These are phyloP conservation scores for Aspergillus candidus DNA, from an alignment of 2,329 filamentous ascomycete species.

Conservation along the genomic window DNA sequence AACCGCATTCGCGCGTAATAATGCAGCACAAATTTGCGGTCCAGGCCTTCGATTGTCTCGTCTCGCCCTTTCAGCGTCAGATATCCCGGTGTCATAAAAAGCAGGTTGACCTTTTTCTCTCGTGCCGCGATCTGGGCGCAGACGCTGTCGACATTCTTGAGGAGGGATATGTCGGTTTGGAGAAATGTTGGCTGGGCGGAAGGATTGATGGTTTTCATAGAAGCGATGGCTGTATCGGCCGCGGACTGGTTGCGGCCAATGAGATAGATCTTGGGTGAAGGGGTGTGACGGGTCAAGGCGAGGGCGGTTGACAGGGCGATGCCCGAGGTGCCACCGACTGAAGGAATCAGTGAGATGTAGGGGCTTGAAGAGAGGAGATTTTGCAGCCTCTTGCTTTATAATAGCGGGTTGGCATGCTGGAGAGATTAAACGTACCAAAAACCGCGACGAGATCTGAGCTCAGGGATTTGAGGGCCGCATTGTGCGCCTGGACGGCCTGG, in stretches of 20 bases:
- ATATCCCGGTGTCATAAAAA: slow-evolving; percentile 35
- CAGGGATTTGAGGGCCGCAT: slow-evolving; percentile 13
- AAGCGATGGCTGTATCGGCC: slow-evolving; percentile 39
- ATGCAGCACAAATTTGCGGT: slow-evolving; percentile 43
- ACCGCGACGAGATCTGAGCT: slow-evolving; percentile 13
- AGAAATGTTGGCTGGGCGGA: slow-evolving; percentile 22
- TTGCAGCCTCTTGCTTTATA: background rate
- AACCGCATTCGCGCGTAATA: slow-evolving; percentile 44
- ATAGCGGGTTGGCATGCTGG: background rate
- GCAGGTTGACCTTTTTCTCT: slow-evolving; percentile 32
- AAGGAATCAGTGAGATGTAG: background rate
- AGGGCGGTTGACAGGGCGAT: slow-evolving; percentile 47
- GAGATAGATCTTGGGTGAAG: slow-evolving; percentile 46
- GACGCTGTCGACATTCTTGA: slow-evolving; percentile 29
- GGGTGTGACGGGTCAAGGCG: slow-evolving; percentile 39
- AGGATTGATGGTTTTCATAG: slow-evolving; percentile 27
- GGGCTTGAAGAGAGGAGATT: background rate
- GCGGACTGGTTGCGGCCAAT: slow-evolving; percentile 39
- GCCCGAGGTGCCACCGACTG: slow-evolving; percentile 47
- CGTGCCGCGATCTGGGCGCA: slow-evolving; percentile 24
- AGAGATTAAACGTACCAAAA: slow-evolving; percentile 11
- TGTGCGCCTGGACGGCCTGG: slow-evolving; percentile 13
- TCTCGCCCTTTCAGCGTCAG: slow-evolving; percentile 26
- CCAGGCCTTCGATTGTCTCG: slow-evolving; percentile 43
- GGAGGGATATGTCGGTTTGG: slow-evolving; percentile 31